Evolutionary conservation across 345 rosid genomes (phyloP).

Genomic region (Populus pruinosa): DNA sequence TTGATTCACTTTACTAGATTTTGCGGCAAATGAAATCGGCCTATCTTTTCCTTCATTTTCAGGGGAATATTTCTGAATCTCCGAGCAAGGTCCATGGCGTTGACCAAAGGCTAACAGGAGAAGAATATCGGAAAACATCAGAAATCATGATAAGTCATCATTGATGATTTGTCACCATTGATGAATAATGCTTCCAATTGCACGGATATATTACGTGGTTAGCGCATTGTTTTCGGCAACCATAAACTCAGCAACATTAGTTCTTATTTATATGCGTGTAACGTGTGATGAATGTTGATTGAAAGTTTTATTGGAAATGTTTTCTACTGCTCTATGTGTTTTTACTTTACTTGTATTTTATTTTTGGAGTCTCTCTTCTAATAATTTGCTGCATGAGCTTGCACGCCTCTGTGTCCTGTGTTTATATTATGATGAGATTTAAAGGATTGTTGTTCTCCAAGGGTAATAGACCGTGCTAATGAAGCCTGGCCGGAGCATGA

Average conservation of each 20-base stretch:
- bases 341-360: not conserved
- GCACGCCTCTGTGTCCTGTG: too few species aligned
- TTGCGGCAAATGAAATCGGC: not conserved
- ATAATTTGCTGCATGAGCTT: too few species aligned
- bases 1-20: not conserved
- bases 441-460: too few species aligned
- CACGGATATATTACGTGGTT: not conserved
- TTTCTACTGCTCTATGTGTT: not conserved
- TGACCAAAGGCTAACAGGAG: slow-evolving; percentile 43
- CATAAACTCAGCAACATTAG: not conserved
- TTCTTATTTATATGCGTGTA: not conserved
- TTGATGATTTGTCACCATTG: not conserved
- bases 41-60: slow-evolving; percentile 17
- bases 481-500: too few species aligned
- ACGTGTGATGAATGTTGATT: not conserved
- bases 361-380: not conserved
- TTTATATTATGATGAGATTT: too few species aligned
- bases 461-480: too few species aligned
- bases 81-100: slow-evolving; percentile 56
- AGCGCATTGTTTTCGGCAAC: not conserved
- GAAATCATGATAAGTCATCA: too few species aligned
- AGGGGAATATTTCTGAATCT: slow-evolving; percentile 94
- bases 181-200: not conserved
- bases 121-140: slow-evolving; percentile 4
- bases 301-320: not conserved